Evolutionary conservation across 192 early-diverging fungal species (phyloP).

Genomic region (Podila clonocystis): DNA sequence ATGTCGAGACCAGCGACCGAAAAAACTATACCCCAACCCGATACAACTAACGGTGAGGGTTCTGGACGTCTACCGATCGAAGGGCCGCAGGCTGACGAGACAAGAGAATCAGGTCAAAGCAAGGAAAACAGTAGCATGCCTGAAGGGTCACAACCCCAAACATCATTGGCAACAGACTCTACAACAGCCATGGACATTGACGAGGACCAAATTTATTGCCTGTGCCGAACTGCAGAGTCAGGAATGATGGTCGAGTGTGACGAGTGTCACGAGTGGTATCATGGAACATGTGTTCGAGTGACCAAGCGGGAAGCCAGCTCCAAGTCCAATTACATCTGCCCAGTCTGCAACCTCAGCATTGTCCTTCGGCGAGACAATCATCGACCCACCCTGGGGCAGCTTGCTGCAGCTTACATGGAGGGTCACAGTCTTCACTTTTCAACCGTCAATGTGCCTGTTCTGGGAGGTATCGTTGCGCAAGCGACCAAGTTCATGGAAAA

Average conservation of each 20-base stretch:
- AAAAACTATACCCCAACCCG: not conserved
- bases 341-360: conserved; percentile 57
- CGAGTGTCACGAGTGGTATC: conserved; percentile 74
- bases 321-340: conserved; percentile 64
- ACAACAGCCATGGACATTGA: conserved; percentile 8
- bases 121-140: no score
- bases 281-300: conserved; percentile 66
- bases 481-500: conserved; percentile 12
- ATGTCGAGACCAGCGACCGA: not conserved
- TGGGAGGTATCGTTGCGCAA: conserved; percentile 12
- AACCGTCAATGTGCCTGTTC: conserved; percentile 34
- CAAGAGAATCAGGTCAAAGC: no score
- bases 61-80: no score
- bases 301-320: conserved; percentile 48
- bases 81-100: no score
- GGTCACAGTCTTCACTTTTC: conserved; percentile 56
- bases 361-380: conserved; percentile 48
- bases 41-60: not conserved
- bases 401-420: conserved; percentile 47
- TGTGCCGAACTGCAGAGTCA: conserved; percentile 68
- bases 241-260: conserved; percentile 78
- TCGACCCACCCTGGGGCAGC: conserved; percentile 38
- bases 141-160: no score
- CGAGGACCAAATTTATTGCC: conserved; percentile 60
- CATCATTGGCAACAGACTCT: not conserved